Evolutionary conservation across 805 yeast genomes (phyloP).

Genomic region (Ogataea paradorogensis): DNA sequence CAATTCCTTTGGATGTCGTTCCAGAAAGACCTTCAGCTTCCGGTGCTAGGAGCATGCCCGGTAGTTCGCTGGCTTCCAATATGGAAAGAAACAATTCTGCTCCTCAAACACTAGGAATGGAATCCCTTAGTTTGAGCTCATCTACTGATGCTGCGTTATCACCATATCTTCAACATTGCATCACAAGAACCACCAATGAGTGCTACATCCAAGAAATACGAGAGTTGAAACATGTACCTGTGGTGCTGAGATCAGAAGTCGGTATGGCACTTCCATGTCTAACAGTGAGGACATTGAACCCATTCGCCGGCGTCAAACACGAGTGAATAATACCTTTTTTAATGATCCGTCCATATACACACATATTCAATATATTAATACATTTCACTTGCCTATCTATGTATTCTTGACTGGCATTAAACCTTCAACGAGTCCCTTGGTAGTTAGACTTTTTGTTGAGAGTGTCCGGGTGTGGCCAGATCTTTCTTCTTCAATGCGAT

Average conservation of each 20-base stretch:
- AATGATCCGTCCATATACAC: slow-evolving; percentile 7
- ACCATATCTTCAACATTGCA: slow-evolving; percentile 56
- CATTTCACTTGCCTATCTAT: not conserved
- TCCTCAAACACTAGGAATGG: not conserved
- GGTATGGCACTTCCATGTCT: slow-evolving; percentile 96
- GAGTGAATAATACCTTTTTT: slow-evolving; percentile 20
- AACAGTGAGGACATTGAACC: slow-evolving; percentile 87
- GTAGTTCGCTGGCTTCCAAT: slow-evolving; percentile 23
- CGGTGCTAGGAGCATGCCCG: slow-evolving; percentile 30
- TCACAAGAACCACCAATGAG: slow-evolving; percentile 59
- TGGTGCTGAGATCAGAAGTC: slow-evolving; percentile 82
- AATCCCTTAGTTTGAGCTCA: not conserved
- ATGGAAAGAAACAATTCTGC: slow-evolving; percentile 10
- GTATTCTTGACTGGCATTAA: slow-evolving; percentile 9
- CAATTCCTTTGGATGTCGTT: slow-evolving; percentile 23
- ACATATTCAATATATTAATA: slow-evolving; percentile 1
- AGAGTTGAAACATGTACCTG: slow-evolving; percentile 76
- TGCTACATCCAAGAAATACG: slow-evolving; percentile 74
- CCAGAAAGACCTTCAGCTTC: slow-evolving; percentile 13
- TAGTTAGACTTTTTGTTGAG: slow-evolving; percentile 15
- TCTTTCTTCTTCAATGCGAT: slow-evolving; percentile 29
- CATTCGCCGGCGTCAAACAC: slow-evolving; percentile 44
- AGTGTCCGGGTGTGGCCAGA: slow-evolving; percentile 26
- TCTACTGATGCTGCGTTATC: slow-evolving; percentile 39
- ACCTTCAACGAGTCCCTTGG: slow-evolving; percentile 17